phyloP scores from a whole-genome alignment of 305 asterid species.

The Solanum hybrid region DNA sequence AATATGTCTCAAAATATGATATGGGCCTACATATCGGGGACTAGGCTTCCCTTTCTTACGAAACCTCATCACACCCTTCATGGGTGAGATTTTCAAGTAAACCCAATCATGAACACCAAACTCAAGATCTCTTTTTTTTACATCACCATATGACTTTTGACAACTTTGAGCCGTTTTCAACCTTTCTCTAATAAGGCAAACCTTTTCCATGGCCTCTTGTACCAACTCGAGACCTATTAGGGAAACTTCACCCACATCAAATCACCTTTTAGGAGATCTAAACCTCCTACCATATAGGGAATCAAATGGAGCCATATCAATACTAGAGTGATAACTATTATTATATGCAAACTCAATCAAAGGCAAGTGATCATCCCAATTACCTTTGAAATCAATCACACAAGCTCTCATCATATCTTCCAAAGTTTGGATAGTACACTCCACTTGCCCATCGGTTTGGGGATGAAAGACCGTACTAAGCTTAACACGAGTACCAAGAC shows the following conservation, averaged over 20 bases:
- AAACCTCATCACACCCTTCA: background rate
- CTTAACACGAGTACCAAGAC: background rate
- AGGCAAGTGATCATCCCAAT: background rate
- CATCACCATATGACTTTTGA: background rate
- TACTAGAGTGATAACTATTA: background rate
- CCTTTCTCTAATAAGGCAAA: background rate
- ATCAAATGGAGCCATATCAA: background rate
- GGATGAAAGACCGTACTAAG: background rate
- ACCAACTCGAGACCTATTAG: background rate
- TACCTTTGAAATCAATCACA: background rate
- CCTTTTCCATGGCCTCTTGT: background rate
- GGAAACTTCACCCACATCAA: background rate
- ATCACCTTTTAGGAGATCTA: background rate
- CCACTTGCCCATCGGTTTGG: background rate
- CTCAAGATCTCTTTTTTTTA: background rate
- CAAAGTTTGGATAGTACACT: background rate
- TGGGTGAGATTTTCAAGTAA: background rate
- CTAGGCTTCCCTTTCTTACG: background rate
- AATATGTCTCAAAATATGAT: background rate
- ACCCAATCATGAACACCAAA: background rate
- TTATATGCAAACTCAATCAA: background rate
- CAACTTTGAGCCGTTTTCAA: background rate
- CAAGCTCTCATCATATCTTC: background rate
- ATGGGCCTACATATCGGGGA: background rate
- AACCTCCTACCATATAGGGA: background rate